These are phyloP conservation scores for Digitaria exilis DNA, from an alignment of 202 grass and related monocot species.

Conservation along the genomic window DNA sequence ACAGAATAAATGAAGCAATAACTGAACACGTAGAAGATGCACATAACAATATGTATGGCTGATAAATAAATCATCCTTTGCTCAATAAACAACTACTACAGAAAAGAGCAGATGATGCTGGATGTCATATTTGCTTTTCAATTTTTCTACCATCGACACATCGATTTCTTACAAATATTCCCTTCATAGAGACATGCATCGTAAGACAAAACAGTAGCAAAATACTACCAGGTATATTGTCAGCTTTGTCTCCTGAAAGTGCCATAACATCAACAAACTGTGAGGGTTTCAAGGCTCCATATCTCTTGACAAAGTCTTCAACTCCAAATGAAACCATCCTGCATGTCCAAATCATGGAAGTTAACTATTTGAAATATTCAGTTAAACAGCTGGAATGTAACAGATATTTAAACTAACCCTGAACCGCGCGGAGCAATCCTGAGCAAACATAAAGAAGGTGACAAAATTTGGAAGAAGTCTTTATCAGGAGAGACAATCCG, in stretches of 20 bases:
- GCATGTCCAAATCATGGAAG: constrained; percentile 37
- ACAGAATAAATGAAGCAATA: background rate
- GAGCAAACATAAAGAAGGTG: constrained; percentile 83
- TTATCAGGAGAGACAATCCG: constrained; percentile 98
- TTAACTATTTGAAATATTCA: constrained; percentile 29
- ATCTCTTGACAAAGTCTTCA: constrained; percentile 91
- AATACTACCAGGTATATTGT: constrained; percentile 91
- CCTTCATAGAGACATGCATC: background rate
- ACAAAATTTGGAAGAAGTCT: constrained; percentile 99
- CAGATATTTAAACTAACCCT: constrained; percentile 61
- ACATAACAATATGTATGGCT: constrained; percentile 15
- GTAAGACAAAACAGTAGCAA: constrained; percentile 25
- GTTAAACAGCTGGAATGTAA: constrained; percentile 11
- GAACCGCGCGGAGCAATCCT: constrained; percentile 74
- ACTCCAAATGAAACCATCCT: constrained; percentile 99
- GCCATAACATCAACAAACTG: constrained; percentile 96
- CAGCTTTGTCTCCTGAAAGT: constrained; percentile 90
- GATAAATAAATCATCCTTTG: background rate
- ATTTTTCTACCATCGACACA: no score
- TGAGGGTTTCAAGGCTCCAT: constrained; percentile 74
- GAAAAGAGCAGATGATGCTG: no score
- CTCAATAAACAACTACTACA: no score
- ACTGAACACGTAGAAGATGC: background rate
- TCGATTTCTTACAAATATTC: background rate
- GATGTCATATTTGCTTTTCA: no score